Evolutionary conservation across 78 protist genomes (phyloP), one percentile per base, ranked within the genome.

Genomic region (Dictyostelium purpureum): DNA sequence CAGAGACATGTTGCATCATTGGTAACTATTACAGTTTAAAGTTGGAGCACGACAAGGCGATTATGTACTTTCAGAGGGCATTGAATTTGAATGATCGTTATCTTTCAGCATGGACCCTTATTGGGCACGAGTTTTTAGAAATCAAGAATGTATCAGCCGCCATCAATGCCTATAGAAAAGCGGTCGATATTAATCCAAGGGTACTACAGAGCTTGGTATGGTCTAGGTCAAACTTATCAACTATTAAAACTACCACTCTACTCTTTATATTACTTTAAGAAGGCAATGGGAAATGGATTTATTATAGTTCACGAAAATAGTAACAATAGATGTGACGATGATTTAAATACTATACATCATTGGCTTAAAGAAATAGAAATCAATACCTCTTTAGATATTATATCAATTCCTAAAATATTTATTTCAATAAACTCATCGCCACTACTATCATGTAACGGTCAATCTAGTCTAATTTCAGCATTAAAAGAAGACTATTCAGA

Each of bases 161-260:
- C 3, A 96, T 98, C 43, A 94, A 95, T 18, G 99, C 99, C 12
- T 98, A 98, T 94, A 78, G 98, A 35, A 42, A 82, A 33, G 98
- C 97, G 0, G 83, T 97, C 10, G 97, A 96, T 33, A 63, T 97
- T 69, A 89, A 90, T 82, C 77, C 96, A 45, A 77, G 93, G 6
- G 99, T n/a, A 98, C 70, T 98, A 97, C 83, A 76, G 99, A n/a
- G 99, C 99, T 12, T 98, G 99, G 99, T 97, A 97, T 61, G 98
- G 98, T 11, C 80, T 98, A 0, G 99, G 99, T 3, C 99, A 98
- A 79, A 93, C 99, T 14, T 98, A 98, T 78, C 98, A 98, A 94
- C 35, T 98, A 12, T 89, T 98, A 2, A 79, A 94, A 66, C 66
- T 96, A 95, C 96, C 77, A 28, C 35, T 80, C 69, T 97, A 96